Percentiles rank a stretch among this genome's conserved stretches.
Conservation (phyloP, 164 flowering plant species). For the Chimonanthus salicifolius region DNA sequence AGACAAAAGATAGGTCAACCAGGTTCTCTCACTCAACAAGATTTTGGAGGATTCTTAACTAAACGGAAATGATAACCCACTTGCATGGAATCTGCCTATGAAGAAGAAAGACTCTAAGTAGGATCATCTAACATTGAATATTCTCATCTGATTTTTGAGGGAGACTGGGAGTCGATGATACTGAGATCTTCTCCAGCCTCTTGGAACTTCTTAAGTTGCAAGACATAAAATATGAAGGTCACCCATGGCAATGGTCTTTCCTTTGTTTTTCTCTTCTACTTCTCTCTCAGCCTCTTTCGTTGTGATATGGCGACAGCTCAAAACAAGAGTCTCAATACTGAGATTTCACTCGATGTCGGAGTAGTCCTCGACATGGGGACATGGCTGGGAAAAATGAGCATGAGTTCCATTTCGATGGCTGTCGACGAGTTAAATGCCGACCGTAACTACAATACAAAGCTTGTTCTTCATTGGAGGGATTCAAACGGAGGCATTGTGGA, state of each 20-base stretch:
- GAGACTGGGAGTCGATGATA: too few relatives aligned
- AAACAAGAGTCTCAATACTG: background rate
- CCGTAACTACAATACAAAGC: background rate
- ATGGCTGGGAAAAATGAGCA: constrained; percentile 6
- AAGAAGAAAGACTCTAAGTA: too few relatives aligned
- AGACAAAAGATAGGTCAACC: too few relatives aligned
- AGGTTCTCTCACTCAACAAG: too few relatives aligned
- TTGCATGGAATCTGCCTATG: too few relatives aligned
- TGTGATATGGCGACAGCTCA: background rate
- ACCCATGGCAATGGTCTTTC: background rate
- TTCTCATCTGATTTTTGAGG: too few relatives aligned
- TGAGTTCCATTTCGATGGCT: constrained; percentile 8
- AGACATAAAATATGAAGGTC: too few relatives aligned
- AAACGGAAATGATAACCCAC: too few relatives aligned
- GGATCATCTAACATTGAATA: too few relatives aligned
- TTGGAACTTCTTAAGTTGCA: too few relatives aligned
- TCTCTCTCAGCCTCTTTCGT: background rate
- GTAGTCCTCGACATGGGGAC: constrained; percentile 15
- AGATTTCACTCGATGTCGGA: constrained; percentile 2
- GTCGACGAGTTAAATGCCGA: constrained; percentile 6
- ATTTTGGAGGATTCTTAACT: too few relatives aligned
- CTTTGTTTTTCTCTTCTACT: background rate
- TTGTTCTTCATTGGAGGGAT: constrained; percentile 7
- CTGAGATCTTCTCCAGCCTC: too few relatives aligned
- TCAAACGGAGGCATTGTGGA: constrained; percentile 4